Evolutionary conservation across 148 eudicot genomes (phyloP), one percentile per base, ranked within the genome.

Genomic region (Silene uniflora): DNA sequence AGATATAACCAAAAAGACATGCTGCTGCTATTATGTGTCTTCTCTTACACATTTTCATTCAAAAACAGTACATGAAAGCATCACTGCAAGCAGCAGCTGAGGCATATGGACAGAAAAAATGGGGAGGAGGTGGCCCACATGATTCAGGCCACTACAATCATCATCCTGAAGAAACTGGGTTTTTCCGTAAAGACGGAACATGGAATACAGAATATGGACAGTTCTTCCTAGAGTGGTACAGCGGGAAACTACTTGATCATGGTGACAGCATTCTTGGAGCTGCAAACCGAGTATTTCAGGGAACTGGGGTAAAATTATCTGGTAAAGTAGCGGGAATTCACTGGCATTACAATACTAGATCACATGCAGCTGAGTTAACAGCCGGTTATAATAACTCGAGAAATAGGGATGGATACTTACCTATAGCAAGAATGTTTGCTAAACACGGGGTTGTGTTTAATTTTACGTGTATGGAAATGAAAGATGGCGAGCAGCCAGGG

Each of bases 401-500:
- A 77, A 69, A 80, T 18, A 81, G 22, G 25, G 87, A 92, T 69
- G 97, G 92, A 24, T 92, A 92, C 83, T 73, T 88, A 27, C 90
- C 88, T n/a, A 80, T 88, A 62, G 97, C 97, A 25, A 75, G 70
- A 75, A 88, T 92, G 92, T 73, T 92, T 66, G 83, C 83, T 21
- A 90, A 84, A 72, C 81, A 88, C 47, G 88, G 85, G 17, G 94
- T 82, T 2, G 84, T 87, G 13, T 73, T 92, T 25, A 92, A 92
- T 76, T 92, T 92, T 63, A 92, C 97, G 1, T 92, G 97, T 78
- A 92, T 92, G 97, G 97, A 92, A 75, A 92, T 92, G 97, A 90
- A 88, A 76, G 95, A 92, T 25, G 65, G 83, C 32, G 92, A 92
- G 76, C 97, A 92, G 73, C 91, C 92, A 29, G 82, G 80, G 10